phyloP scores from a whole-genome alignment of 352 stramenopile species.

The Globisporangium viniferum region DNA sequence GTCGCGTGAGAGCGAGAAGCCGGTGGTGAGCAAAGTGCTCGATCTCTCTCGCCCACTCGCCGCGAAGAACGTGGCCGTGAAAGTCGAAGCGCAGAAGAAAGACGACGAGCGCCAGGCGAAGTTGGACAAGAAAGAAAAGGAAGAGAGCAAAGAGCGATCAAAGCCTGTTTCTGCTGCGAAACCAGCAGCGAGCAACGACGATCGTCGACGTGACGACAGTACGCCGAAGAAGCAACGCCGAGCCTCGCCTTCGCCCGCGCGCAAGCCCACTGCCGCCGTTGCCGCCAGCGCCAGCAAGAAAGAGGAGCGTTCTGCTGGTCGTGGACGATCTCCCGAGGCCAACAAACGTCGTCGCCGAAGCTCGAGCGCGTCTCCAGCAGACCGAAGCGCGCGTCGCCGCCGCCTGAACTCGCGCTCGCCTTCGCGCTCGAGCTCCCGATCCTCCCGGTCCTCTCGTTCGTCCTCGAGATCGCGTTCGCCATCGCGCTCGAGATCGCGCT shows the following conservation, averaged over 20 bases:
- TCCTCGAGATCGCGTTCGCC: constrained; percentile 33
- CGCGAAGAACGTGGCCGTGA: constrained; percentile 4
- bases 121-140: not conserved
- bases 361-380: constrained; percentile 20
- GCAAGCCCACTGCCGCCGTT: constrained; percentile 3
- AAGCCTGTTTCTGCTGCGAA: not conserved
- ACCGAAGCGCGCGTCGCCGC: constrained; percentile 21
- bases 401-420: constrained; percentile 22
- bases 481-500: constrained; percentile 25
- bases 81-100: constrained; percentile 4
- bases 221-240: constrained; percentile 7
- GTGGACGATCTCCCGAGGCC: constrained; percentile 1
- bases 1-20: constrained; percentile 4
- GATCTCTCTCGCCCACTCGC: constrained; percentile 15
- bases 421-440: constrained; percentile 7
- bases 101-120: constrained; percentile 5
- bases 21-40: constrained; percentile 9
- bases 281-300: constrained; percentile 1
- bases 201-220: not conserved
- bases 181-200: not conserved
- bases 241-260: not conserved
- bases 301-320: constrained; percentile 6
- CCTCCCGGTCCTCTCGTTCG: constrained; percentile 9
- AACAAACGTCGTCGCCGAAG: constrained; percentile 25
- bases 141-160: not conserved